Percentiles rank a stretch among this genome's conserved stretches.
phyloP scores from a whole-genome alignment of 441 rosid species.

The Sinapis alba region DNA sequence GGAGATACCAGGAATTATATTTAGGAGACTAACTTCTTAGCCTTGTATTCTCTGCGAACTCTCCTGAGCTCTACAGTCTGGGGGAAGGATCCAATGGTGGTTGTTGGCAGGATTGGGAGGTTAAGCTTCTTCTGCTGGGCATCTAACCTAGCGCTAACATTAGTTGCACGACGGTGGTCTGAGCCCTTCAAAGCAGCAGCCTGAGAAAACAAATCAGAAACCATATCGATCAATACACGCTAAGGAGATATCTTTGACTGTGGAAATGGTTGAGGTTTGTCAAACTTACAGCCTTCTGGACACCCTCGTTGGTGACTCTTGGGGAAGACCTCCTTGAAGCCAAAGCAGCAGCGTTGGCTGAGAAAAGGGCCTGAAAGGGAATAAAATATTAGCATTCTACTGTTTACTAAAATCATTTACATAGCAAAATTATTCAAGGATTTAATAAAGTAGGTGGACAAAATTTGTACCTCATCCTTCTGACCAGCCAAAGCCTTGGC shows the following conservation, averaged over 20 bases:
- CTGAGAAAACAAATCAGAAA: slow-evolving; percentile 47
- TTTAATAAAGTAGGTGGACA: background rate
- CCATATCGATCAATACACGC: slow-evolving; percentile 6
- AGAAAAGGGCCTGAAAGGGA: slow-evolving; percentile 69
- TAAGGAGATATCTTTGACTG: background rate
- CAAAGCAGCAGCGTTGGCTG: slow-evolving; percentile 84
- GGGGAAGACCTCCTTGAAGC: slow-evolving; percentile 94
- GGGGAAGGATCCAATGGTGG: slow-evolving; percentile 98
- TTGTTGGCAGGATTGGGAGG: slow-evolving; percentile 95
- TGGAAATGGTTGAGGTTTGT: background rate
- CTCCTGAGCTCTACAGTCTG: slow-evolving; percentile 93
- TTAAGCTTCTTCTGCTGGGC: slow-evolving; percentile 97
- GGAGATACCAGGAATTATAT: background rate
- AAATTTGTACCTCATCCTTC: slow-evolving; percentile 72
- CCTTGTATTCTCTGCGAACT: slow-evolving; percentile 97
- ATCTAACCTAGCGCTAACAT: slow-evolving; percentile 85
- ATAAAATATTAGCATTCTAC: background rate
- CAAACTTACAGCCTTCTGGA: slow-evolving; percentile 92
- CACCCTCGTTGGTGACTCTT: slow-evolving; percentile 89
- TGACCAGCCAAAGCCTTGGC: slow-evolving; percentile 90
- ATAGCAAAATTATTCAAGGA: background rate
- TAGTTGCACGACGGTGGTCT: slow-evolving; percentile 90
- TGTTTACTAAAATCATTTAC: background rate
- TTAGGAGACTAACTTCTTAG: slow-evolving; percentile 72
- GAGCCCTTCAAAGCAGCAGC: slow-evolving; percentile 95